A percentile compares a stretch with the other conserved stretches of the same genome.
phyloP scores from a whole-genome alignment of 768 basidiomycete genomes.

The Terana coerulea region DNA sequence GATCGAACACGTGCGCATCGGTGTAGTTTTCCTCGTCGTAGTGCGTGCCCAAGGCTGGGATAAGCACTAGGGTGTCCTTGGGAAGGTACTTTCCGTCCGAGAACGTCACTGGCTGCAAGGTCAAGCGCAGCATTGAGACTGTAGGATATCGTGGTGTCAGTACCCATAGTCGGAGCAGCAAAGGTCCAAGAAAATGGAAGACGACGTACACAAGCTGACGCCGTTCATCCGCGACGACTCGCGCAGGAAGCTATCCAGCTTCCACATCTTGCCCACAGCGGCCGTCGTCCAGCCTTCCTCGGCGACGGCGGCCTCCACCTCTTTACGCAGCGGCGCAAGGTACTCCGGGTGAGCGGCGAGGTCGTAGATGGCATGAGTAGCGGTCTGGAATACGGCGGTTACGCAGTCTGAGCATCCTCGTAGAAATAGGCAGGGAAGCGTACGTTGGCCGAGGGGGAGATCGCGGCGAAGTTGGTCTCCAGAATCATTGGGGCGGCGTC shows the following conservation, averaged over 20 bases:
- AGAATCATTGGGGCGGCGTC: constrained; percentile 4
- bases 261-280: constrained; percentile 27
- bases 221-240: constrained; percentile 26
- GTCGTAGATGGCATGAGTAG: constrained; percentile 25
- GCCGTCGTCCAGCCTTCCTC: constrained; percentile 26
- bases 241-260: constrained; percentile 32
- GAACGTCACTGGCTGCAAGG: constrained; percentile 23
- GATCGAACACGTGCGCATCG: constrained; percentile 36
- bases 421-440: background rate
- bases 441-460: constrained; percentile 16
- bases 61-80: constrained; percentile 31
- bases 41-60: constrained; percentile 30
- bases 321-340: constrained; percentile 25
- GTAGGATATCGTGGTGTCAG: too few relatives aligned
- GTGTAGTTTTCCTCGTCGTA: constrained; percentile 26
- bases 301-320: constrained; percentile 24
- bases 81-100: constrained; percentile 42
- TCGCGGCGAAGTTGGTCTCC: constrained; percentile 18
- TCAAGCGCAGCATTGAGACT: background rate
- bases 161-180: too few relatives aligned
- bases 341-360: constrained; percentile 28
- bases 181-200: background rate
- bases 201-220: constrained; percentile 19
- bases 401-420: background rate
- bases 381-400: constrained; percentile 11